A percentile compares a stretch with the other conserved stretches of the same genome.
Conservation (phyloP, 192 early-diverging fungal species). For the Geranomyces michiganensis region DNA sequence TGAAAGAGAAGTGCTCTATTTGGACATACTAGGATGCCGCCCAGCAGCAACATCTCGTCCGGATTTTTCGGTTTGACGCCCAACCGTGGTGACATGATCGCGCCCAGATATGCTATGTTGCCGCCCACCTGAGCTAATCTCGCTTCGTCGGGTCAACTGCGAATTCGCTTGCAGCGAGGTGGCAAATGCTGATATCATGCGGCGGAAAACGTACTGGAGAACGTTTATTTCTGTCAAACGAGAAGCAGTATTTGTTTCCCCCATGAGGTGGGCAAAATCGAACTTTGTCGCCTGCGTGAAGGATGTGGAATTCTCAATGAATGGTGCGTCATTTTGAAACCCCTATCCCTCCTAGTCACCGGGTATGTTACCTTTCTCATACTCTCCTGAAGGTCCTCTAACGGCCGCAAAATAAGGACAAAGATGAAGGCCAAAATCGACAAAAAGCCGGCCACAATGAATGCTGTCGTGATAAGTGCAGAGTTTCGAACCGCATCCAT, state of each 20-base stretch:
- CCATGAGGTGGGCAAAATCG: background rate
- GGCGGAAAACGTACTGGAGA: slow-evolving; percentile 5
- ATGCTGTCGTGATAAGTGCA: slow-evolving; percentile 5
- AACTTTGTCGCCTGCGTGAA: slow-evolving; percentile 12
- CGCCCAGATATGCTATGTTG: too few species aligned
- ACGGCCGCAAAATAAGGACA: slow-evolving; percentile 4
- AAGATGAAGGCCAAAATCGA: slow-evolving; percentile 1
- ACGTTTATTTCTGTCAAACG: background rate
- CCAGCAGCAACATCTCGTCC: too few species aligned
- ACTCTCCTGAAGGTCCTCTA: background rate
- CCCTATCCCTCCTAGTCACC: too few species aligned
- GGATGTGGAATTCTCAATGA: too few species aligned
- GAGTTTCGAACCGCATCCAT: background rate
- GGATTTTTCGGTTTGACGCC: too few species aligned
- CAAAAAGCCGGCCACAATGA: slow-evolving; percentile 19
- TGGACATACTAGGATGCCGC: too few species aligned
- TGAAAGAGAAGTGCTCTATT: too few species aligned
- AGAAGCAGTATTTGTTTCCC: background rate
- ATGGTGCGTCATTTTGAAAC: too few species aligned
- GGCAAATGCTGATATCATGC: background rate
- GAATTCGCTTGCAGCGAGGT: background rate
- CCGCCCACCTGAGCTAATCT: too few species aligned
- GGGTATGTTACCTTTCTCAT: slow-evolving; percentile 9
- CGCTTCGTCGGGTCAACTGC: too few species aligned
- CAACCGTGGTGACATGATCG: too few species aligned